Evolutionary conservation across 2,329 filamentous ascomycete genomes (phyloP).

Genomic region (Macrophomina tecta): DNA sequence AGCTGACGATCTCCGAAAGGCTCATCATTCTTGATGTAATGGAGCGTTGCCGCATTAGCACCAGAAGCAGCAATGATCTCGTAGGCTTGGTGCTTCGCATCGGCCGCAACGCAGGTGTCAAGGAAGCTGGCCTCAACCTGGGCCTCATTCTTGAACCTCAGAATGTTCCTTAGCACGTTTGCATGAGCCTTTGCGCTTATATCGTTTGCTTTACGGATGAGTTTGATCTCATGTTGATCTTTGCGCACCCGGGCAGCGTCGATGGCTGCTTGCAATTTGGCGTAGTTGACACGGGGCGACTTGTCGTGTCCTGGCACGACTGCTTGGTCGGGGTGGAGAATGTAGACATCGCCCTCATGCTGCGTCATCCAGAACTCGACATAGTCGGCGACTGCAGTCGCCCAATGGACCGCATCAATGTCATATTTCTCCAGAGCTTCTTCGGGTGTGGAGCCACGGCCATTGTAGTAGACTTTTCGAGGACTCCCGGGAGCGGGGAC

Average conservation of each 20-base stretch:
- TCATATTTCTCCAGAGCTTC: slow-evolving; percentile 69
- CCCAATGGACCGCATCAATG: slow-evolving; percentile 72
- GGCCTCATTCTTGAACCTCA: slow-evolving; percentile 73
- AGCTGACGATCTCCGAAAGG: slow-evolving; percentile 70
- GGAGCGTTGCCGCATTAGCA: slow-evolving; percentile 80
- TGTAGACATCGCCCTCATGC: slow-evolving; percentile 38
- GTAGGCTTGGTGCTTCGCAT: slow-evolving; percentile 82
- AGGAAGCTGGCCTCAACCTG: slow-evolving; percentile 82
- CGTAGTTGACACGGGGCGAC: slow-evolving; percentile 51
- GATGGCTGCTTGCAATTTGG: slow-evolving; percentile 71
- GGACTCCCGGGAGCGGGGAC: slow-evolving; percentile 70
- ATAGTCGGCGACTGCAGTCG: slow-evolving; percentile 39
- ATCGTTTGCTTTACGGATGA: slow-evolving; percentile 80
- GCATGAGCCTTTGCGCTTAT: slow-evolving; percentile 80
- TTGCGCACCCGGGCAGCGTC: slow-evolving; percentile 82
- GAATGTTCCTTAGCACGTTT: slow-evolving; percentile 69
- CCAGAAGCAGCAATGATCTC: slow-evolving; percentile 87
- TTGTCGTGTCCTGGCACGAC: slow-evolving; percentile 6
- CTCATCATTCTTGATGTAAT: slow-evolving; percentile 84
- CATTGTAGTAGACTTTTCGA: slow-evolving; percentile 67
- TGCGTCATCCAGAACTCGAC: slow-evolving; percentile 40
- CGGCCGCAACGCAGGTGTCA: slow-evolving; percentile 72
- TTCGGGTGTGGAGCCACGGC: slow-evolving; percentile 63
- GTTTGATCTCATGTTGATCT: slow-evolving; percentile 78
- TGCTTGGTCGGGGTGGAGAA: slow-evolving; percentile 40